Percentiles rank a stretch among this genome's conserved stretches.
Conservation (phyloP, 768 basidiomycete genomes). For the Mycena galericulata region DNA sequence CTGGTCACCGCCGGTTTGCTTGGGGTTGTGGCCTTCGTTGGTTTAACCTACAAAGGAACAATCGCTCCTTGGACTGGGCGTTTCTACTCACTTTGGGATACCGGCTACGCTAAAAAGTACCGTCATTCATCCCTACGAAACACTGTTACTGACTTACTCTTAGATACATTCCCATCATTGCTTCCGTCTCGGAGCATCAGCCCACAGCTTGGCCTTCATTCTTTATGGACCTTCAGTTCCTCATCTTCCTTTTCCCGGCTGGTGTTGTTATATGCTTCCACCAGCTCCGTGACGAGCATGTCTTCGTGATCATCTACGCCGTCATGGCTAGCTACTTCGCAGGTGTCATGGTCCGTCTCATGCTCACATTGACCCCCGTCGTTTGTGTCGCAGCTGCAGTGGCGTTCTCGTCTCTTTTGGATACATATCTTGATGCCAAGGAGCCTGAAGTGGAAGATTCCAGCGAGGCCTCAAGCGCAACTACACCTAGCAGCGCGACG, state of each 20-base stretch:
- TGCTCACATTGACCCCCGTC: conserved; percentile 96
- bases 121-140: conserved; percentile 35
- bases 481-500: conserved; percentile 45
- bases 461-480: conserved; percentile 47
- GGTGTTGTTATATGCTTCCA: conserved; percentile 96
- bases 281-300: conserved; percentile 93
- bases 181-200: conserved; percentile 99
- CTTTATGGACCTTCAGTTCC: conserved; percentile 99
- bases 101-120: conserved; percentile 97
- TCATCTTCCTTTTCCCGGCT: conserved; percentile 98
- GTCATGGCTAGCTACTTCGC: conserved; percentile 98
- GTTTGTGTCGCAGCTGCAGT: conserved; percentile 96
- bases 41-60: conserved; percentile 91
- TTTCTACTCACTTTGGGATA: conserved; percentile 99
- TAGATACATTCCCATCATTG: conserved; percentile 97
- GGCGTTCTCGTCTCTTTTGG: conserved; percentile 87
- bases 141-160: conserved; percentile 25
- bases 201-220: conserved; percentile 99
- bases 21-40: conserved; percentile 78
- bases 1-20: conserved; percentile 78
- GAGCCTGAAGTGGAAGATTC: conserved; percentile 66
- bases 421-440: conserved; percentile 89
- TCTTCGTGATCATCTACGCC: conserved; percentile 99
- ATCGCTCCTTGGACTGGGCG: conserved; percentile 99
- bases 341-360: conserved; percentile 99